Evolutionary conservation across 257 asterid species (phyloP).

Genomic region (Solanum dulcamara): DNA sequence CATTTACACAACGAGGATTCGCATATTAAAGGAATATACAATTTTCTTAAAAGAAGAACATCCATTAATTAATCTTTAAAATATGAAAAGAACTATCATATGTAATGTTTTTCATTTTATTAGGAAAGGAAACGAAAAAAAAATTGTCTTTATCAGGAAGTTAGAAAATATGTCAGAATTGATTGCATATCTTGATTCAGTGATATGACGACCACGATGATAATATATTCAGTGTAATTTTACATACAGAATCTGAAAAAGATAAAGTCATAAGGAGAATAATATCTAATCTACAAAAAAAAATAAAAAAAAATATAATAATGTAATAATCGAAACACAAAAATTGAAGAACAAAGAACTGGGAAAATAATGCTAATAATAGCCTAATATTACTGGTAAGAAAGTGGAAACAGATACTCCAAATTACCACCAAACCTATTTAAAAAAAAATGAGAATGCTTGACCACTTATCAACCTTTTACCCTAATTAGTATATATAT

Average conservation of each 20-base stretch:
- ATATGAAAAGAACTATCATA: not conserved
- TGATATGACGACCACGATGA: fast-evolving
- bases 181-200: not conserved
- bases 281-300: not conserved
- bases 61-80: not conserved
- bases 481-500: no score
- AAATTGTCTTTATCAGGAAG: not conserved
- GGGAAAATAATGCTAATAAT: not conserved
- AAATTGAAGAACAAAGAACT: no score
- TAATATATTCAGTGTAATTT: not conserved
- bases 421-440: not conserved
- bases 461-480: not conserved
- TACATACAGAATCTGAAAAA: no score
- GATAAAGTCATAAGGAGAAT: not conserved
- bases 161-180: not conserved
- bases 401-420: not conserved
- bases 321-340: not conserved
- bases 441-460: not conserved
- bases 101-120: not conserved
- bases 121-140: not conserved
- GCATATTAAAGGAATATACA: slow-evolving; percentile 10
- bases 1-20: not conserved
- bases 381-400: not conserved
- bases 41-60: not conserved
- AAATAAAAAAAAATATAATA: not conserved